Conservation (phyloP, 139 green algal genomes). For the Zygnema circumcarinatum region DNA sequence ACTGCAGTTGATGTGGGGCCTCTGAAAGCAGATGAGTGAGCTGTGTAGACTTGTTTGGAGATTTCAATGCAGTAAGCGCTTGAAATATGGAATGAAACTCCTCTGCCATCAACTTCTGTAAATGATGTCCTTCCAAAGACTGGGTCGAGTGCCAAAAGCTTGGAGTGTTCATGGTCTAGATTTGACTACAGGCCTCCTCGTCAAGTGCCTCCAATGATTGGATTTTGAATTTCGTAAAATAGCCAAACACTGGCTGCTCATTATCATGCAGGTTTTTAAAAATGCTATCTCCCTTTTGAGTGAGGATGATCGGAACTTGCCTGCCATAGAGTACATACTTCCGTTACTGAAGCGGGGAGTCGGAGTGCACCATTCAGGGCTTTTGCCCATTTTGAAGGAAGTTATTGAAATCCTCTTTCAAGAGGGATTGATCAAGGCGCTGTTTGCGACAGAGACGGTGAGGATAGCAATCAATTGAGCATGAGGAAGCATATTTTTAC, state of each 20-base stretch:
- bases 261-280: neutral
- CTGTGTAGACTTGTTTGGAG: too few relatives aligned
- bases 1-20: neutral
- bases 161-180: too few relatives aligned
- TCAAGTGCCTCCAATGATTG: too few relatives aligned
- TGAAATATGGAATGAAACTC: too few relatives aligned
- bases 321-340: constrained; percentile 77
- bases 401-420: constrained; percentile 97
- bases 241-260: too few relatives aligned
- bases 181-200: too few relatives aligned
- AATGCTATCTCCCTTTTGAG: constrained; percentile 66
- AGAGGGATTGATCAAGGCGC: constrained; percentile 69
- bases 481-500: too few relatives aligned
- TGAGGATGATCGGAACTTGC: constrained; percentile 62
- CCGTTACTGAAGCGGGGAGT: constrained; percentile 87
- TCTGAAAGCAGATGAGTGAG: neutral
- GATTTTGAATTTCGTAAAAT: too few relatives aligned
- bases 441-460: constrained; percentile 59
- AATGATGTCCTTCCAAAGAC: too few relatives aligned
- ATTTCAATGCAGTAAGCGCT: too few relatives aligned
- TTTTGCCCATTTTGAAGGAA: constrained; percentile 98
- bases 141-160: too few relatives aligned
- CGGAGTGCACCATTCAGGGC: constrained; percentile 90
- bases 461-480: neutral
- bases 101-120: too few relatives aligned